Percentiles rank a stretch among this genome's conserved stretches.
phyloP scores from a whole-genome alignment of 805 yeast species.

The Saccharomycopsis javanensis region DNA sequence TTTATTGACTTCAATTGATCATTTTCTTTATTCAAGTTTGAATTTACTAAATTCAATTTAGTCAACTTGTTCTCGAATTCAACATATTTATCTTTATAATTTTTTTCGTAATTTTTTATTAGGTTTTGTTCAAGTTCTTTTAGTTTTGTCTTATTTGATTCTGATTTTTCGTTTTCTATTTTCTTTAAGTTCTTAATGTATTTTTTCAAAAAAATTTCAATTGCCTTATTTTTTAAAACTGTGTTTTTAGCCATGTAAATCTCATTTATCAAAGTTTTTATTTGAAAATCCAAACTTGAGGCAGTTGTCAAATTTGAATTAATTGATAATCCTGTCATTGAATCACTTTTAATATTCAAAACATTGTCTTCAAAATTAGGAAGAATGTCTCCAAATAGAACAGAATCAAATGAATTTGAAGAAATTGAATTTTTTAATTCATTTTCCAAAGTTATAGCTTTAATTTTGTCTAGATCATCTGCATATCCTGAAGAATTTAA shows the following conservation, averaged over 20 bases:
- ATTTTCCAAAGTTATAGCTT: slow-evolving; percentile 20
- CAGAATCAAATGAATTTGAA: slow-evolving; percentile 39
- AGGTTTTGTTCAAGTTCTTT: slow-evolving; percentile 18
- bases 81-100: slow-evolving; percentile 8
- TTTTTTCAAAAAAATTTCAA: slow-evolving; percentile 44
- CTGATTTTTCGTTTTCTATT: slow-evolving; percentile 18
- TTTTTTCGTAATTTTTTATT: slow-evolving; percentile 12
- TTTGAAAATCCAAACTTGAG: slow-evolving; percentile 44
- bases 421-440: slow-evolving; percentile 19
- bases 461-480: slow-evolving; percentile 3
- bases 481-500: not conserved
- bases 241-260: slow-evolving; percentile 52
- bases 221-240: slow-evolving; percentile 42
- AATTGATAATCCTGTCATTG: slow-evolving; percentile 45
- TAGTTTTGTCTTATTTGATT: slow-evolving; percentile 16
- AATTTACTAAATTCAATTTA: slow-evolving; percentile 6
- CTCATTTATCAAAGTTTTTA: slow-evolving; percentile 44
- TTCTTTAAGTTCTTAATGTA: slow-evolving; percentile 28
- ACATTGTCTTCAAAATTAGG: slow-evolving; percentile 40
- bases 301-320: slow-evolving; percentile 53
- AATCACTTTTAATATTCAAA: slow-evolving; percentile 37
- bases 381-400: slow-evolving; percentile 51
- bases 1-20: slow-evolving; percentile 4
- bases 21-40: slow-evolving; percentile 6
- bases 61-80: slow-evolving; percentile 12